Base-by-base conservation (phyloP, 176 grass and related monocot species). In the Musa acuminata region DNA sequence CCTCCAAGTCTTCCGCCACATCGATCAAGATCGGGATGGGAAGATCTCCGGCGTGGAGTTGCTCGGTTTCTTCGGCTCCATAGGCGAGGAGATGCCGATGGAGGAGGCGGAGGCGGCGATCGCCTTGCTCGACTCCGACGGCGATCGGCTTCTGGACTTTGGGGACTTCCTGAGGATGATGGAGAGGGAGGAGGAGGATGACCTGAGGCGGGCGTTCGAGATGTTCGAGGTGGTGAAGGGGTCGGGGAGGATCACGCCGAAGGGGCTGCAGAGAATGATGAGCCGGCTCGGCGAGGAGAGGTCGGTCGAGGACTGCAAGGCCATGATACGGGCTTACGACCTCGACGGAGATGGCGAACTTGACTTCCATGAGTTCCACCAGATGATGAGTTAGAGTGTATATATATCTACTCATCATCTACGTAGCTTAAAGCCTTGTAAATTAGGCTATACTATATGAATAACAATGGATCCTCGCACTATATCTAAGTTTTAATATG, bases 301-400 rank as follows among this genome's bases (percentile, higher is more conserved):
- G 7, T 89, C 87, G 6, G 70, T 97, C 51, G 77, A 88, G 0
- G 87, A 93, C 7, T 97, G 94, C 68, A 77, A 93, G 76, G 80
- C 87, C 74, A 97, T 97, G 94, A 97, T 97, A 9, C 66, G 85
- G n/a, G 85, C 88, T 13, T 97, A 91, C 75, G 94, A 93, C 79
- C 85, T 97, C 16, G 85, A 97, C 52, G 94, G 94, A 51, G 87
- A 93, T 11, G 94, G 94, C 8, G 94, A 91, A 22, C 87, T 97
- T 57, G 87, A 97, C 69, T 97, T 97, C 87, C 80, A 83, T 13
- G 90, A 97, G 80, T 97, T 97, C 82, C 74, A 88, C 71, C 84
- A 66, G 85, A 97, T 93, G 94, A 97, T 97, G 93, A 90, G 76
- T 74, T 96, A 87, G 69, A 8, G 64, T 35, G 3, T 35, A 35